Conservation (phyloP, 805 yeast genomes). For the Candida broadrunensis region DNA sequence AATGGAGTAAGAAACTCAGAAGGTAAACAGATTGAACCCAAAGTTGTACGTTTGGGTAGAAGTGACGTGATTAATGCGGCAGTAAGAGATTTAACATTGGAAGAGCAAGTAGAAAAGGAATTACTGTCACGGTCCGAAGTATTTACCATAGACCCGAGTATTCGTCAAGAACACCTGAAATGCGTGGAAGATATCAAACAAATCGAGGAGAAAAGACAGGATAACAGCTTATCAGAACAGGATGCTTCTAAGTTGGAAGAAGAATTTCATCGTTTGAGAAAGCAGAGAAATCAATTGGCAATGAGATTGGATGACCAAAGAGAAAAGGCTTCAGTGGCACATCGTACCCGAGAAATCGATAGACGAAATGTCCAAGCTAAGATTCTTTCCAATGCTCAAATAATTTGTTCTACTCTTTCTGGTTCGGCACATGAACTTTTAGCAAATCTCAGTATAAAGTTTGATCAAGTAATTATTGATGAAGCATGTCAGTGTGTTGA, state of each 20-base stretch:
- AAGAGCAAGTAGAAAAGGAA: slow-evolving; percentile 73
- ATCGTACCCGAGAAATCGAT: slow-evolving; percentile 74
- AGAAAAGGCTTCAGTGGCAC: slow-evolving; percentile 65
- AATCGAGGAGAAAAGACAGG: slow-evolving; percentile 16
- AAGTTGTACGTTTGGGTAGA: slow-evolving; percentile 82
- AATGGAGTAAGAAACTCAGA: slow-evolving; percentile 60
- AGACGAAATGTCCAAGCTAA: slow-evolving; percentile 72
- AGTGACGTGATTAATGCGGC: slow-evolving; percentile 82
- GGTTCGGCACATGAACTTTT: slow-evolving; percentile 92
- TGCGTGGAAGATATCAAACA: slow-evolving; percentile 56
- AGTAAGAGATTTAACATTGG: slow-evolving; percentile 80
- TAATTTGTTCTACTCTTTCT: slow-evolving; percentile 88
- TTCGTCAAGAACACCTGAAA: slow-evolving; percentile 49
- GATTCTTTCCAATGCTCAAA: slow-evolving; percentile 69
- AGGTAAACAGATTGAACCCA: slow-evolving; percentile 57
- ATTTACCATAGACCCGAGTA: slow-evolving; percentile 41
- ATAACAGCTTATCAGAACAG: slow-evolving; percentile 30
- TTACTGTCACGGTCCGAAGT: slow-evolving; percentile 38
- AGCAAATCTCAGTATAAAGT: slow-evolving; percentile 67
- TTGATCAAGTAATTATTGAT: slow-evolving; percentile 90
- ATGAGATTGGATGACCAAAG: slow-evolving; percentile 74
- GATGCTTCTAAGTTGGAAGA: slow-evolving; percentile 46
- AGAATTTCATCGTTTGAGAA: slow-evolving; percentile 54
- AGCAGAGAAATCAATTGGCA: slow-evolving; percentile 65
- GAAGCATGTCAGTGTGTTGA: slow-evolving; percentile 99